phyloP scores from a whole-genome alignment of 2,329 filamentous ascomycete species.

The Chalaropsis thielavioides region DNA sequence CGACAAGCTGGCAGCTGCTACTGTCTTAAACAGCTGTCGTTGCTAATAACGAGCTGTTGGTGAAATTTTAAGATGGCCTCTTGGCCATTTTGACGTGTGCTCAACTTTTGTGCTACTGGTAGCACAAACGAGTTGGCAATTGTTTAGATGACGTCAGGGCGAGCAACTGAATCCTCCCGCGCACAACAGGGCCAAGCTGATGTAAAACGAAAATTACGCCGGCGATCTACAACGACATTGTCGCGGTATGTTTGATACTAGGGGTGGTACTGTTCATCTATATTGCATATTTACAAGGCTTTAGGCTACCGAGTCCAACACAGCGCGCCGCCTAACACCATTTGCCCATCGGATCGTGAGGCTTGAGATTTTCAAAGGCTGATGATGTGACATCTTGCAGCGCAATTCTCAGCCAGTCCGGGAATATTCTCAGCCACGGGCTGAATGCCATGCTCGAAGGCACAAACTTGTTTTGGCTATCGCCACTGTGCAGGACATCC shows the following conservation, averaged over 20 bases:
- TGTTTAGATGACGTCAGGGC: no score
- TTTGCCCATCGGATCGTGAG: neutral
- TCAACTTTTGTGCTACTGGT: no score
- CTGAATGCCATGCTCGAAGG: neutral
- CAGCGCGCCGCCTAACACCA: neutral
- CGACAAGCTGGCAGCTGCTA: neutral
- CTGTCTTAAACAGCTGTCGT: neutral
- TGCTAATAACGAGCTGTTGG: neutral
- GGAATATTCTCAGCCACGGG: constrained; percentile 1
- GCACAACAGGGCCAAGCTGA: no score
- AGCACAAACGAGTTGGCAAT: no score
- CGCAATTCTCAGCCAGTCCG: constrained; percentile 4
- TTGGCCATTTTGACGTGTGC: no score
- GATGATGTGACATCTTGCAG: constrained; percentile 13
- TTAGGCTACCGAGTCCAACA: neutral
- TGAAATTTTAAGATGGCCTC: no score
- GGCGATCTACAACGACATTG: no score
- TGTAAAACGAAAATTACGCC: no score
- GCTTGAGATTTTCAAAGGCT: constrained; percentile 3
- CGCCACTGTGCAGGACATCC: neutral
- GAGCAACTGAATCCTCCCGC: no score
- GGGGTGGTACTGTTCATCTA: neutral
- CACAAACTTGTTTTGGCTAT: constrained; percentile 17
- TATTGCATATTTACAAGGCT: neutral
- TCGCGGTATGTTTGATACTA: no score